These are phyloP conservation scores for Setaria viridis DNA, from an alignment of 202 grass and related monocot species.

Conservation along the genomic window DNA sequence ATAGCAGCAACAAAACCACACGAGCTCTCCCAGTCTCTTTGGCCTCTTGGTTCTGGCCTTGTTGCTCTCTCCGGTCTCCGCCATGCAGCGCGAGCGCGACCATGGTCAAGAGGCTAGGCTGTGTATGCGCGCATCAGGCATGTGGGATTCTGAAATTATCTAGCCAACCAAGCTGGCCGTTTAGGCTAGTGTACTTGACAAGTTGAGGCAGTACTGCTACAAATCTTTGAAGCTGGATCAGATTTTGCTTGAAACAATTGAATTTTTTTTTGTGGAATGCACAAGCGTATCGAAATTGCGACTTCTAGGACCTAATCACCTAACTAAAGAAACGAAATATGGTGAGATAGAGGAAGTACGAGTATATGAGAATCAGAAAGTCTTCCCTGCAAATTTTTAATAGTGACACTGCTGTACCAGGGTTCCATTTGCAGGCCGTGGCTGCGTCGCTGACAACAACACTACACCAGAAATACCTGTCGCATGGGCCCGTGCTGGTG, in stretches of 20 bases:
- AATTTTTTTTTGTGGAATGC: no score
- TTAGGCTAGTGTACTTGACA: background rate
- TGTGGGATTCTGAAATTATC: background rate
- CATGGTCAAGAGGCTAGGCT: background rate
- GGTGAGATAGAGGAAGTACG: no score
- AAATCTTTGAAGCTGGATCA: background rate
- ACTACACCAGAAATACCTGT: background rate
- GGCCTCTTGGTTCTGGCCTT: background rate
- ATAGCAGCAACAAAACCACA: conserved; percentile 2
- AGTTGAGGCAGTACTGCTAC: no score
- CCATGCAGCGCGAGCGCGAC: background rate
- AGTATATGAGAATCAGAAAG: no score
- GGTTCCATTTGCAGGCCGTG: background rate
- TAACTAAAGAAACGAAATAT: no score
- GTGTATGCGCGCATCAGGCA: background rate
- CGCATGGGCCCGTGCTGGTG: background rate
- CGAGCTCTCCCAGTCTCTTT: background rate
- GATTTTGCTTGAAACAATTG: background rate
- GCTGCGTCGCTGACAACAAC: background rate
- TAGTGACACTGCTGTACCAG: no score
- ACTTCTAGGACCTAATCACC: no score
- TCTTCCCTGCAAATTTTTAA: no score
- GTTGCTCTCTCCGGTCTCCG: background rate
- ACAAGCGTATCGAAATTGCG: background rate
- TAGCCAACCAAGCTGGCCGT: background rate